Evolutionary conservation across 305 asterid genomes (phyloP).

Genomic region (Fraxinus ornus): DNA sequence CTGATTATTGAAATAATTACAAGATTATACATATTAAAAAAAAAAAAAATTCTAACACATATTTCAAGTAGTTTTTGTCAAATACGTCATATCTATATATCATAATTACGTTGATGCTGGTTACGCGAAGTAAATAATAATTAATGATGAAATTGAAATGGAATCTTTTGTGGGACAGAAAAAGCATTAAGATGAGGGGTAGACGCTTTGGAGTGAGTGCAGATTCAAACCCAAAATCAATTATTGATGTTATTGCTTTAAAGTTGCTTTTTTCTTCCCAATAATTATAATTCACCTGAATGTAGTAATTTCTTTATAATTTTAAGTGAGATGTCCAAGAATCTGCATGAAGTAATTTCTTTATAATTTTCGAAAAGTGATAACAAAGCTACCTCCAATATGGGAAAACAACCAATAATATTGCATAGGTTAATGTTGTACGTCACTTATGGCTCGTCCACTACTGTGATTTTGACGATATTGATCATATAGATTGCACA

Average conservation of each 20-base stretch:
- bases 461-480: not conserved
- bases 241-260: not conserved
- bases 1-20: not conserved
- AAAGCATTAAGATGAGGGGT: not conserved
- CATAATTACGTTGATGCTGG: not conserved
- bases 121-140: not conserved
- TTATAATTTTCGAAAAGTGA: not conserved
- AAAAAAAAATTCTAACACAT: no score
- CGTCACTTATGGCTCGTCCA: not conserved
- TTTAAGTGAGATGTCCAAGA: not conserved
- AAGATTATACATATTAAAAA: not conserved
- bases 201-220: not conserved
- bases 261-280: not conserved
- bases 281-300: not conserved
- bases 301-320: not conserved
- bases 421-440: not conserved
- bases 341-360: not conserved
- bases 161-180: conserved; percentile 12
- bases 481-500: not conserved
- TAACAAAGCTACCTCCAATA: not conserved
- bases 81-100: not conserved
- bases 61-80: not conserved
- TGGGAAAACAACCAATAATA: not conserved
- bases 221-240: conserved; percentile 4
- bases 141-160: not conserved